These are phyloP conservation scores for Kalanchoe fedtschenkoi DNA, from an alignment of 164 flowering plant species.

Conservation along the genomic window DNA sequence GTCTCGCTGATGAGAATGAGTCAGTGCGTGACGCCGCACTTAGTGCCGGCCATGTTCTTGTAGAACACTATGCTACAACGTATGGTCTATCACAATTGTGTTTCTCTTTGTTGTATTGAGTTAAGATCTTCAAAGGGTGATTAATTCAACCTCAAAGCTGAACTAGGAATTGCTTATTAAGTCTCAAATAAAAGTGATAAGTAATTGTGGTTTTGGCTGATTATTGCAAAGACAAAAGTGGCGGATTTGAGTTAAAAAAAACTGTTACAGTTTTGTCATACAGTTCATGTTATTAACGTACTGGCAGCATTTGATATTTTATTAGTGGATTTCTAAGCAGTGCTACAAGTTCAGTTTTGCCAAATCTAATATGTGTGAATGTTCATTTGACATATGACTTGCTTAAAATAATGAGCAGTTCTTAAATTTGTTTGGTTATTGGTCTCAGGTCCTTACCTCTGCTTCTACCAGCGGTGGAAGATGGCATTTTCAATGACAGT, in stretches of 20 bases:
- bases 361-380: not conserved
- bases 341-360: too few species aligned
- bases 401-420: not conserved
- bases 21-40: conserved; percentile 99
- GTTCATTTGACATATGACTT: not conserved
- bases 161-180: too few species aligned
- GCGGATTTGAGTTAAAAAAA: too few species aligned
- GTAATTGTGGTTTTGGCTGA: too few species aligned
- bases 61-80: conserved; percentile 98
- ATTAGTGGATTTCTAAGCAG: too few species aligned
- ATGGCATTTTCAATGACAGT: conserved; percentile 92
- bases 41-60: conserved; percentile 95
- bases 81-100: conserved; percentile 15
- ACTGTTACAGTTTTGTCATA: too few species aligned
- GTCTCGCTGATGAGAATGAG: conserved; percentile 99
- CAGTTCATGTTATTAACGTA: too few species aligned
- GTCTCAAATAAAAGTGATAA: too few species aligned
- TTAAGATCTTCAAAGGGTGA: not conserved
- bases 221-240: too few species aligned
- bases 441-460: conserved; percentile 80
- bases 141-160: too few species aligned
- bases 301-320: too few species aligned
- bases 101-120: not conserved
- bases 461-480: conserved; percentile 98
- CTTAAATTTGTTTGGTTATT: not conserved